These are phyloP conservation scores for Fonsecaea monophora DNA, from an alignment of 2,329 filamentous ascomycete genomes.

Conservation along the genomic window DNA sequence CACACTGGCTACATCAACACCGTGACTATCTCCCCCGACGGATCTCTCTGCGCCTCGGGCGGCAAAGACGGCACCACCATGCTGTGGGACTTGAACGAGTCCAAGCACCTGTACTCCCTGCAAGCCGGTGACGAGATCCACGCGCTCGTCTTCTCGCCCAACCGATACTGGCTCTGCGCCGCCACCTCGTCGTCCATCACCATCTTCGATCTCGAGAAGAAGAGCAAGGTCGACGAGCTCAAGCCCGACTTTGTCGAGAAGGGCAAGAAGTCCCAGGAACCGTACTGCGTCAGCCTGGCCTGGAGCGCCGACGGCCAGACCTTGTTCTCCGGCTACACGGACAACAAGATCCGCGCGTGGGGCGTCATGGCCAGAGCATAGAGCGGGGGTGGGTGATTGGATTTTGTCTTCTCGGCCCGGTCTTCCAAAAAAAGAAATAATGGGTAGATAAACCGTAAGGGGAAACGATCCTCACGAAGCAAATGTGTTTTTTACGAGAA, in stretches of 20 bases:
- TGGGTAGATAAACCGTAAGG: too few species aligned
- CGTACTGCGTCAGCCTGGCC: conserved; percentile 95
- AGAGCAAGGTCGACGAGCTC: conserved; percentile 84
- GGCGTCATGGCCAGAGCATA: conserved; percentile 96
- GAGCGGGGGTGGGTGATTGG: neutral
- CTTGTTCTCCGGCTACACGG: conserved; percentile 99
- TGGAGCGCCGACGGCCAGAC: conserved; percentile 99
- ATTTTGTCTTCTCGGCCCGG: too few species aligned
- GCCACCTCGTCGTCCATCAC: conserved; percentile 97
- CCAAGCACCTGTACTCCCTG: conserved; percentile 99
- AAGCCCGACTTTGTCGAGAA: conserved; percentile 96
- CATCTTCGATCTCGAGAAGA: conserved; percentile 99
- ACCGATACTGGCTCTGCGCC: conserved; percentile 99
- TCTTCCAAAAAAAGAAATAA: too few species aligned
- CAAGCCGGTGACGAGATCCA: conserved; percentile 99
- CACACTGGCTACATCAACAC: conserved; percentile 99
- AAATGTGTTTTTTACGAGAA: neutral
- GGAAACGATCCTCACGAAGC: too few species aligned
- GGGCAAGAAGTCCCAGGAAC: conserved; percentile 99
- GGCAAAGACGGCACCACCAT: conserved; percentile 99
- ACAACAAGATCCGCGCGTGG: conserved; percentile 98
- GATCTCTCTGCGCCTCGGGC: conserved; percentile 97
- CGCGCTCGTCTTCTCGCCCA: conserved; percentile 99
- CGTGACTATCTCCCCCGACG: conserved; percentile 99
- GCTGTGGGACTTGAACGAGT: conserved; percentile 99